These are phyloP conservation scores for Cercospora nicotianae DNA, from an alignment of 2,329 filamentous ascomycete genomes.

Conservation along the genomic window DNA sequence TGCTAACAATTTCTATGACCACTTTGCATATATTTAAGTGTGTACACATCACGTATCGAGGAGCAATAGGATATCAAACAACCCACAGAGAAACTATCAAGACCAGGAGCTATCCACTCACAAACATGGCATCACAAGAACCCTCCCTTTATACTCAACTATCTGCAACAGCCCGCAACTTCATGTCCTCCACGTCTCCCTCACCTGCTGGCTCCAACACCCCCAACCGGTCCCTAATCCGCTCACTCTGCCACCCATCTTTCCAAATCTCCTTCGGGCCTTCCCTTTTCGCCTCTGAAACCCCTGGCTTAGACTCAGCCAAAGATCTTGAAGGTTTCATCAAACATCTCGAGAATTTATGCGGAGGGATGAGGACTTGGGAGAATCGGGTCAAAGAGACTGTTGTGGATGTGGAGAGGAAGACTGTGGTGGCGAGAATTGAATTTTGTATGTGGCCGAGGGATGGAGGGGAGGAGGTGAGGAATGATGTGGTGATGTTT, in stretches of 20 bases:
- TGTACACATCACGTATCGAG: neutral
- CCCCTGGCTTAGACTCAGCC: constrained; percentile 17
- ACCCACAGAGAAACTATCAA: neutral
- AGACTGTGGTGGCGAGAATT: constrained; percentile 18
- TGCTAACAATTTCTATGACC: neutral
- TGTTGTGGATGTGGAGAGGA: constrained; percentile 21
- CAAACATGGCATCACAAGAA: neutral
- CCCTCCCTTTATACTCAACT: constrained; percentile 20
- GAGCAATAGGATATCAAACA: neutral
- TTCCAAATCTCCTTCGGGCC: constrained; percentile 26
- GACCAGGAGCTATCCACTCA: neutral
- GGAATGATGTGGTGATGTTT: constrained; percentile 25
- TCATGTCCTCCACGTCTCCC: constrained; percentile 23
- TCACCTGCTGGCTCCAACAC: constrained; percentile 20
- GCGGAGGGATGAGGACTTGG: constrained; percentile 21
- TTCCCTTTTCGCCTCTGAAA: constrained; percentile 21
- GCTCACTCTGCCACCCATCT: constrained; percentile 17
- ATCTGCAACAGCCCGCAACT: constrained; percentile 20
- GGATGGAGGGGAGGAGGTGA: constrained; percentile 19
- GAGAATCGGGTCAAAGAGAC: constrained; percentile 18
- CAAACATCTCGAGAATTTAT: constrained; percentile 20
- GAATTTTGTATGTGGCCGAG: constrained; percentile 24
- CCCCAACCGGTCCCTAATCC: constrained; percentile 21
- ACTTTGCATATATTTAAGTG: neutral
- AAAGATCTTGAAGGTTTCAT: constrained; percentile 24